Conservation (phyloP, 2,329 filamentous ascomycete species). For the Trichoderma semiorbis region DNA sequence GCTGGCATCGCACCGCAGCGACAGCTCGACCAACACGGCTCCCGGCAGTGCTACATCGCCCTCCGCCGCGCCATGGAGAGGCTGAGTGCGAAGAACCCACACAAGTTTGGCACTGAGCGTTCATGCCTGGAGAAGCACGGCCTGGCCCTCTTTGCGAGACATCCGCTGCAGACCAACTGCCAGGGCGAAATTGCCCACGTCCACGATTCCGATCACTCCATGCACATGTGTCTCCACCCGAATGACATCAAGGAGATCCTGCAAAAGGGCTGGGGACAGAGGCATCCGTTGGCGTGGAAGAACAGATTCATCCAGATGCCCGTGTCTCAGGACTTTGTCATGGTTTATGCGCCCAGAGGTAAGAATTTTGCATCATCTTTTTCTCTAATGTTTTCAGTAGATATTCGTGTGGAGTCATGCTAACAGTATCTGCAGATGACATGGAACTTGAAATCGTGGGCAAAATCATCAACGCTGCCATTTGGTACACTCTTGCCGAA, state of each 20-base stretch:
- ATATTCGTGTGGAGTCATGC: neutral
- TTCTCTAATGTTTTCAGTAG: neutral
- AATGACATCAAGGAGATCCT: conserved; percentile 71
- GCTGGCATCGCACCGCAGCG: conserved; percentile 78
- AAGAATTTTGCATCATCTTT: conserved; percentile 24
- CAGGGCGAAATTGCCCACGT: conserved; percentile 81
- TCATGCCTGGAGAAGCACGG: conserved; percentile 83
- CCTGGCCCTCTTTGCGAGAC: conserved; percentile 66
- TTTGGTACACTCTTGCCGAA: conserved; percentile 60
- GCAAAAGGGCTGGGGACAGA: conserved; percentile 74
- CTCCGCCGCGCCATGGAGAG: conserved; percentile 52
- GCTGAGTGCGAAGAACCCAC: conserved; percentile 46
- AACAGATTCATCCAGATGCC: conserved; percentile 61
- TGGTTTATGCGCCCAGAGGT: conserved; percentile 76
- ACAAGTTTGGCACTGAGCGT: conserved; percentile 56
- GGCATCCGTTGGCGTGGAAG: conserved; percentile 63
- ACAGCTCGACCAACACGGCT: conserved; percentile 66
- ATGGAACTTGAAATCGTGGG: conserved; percentile 65
- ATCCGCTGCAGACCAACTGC: conserved; percentile 65
- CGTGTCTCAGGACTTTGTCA: conserved; percentile 70
- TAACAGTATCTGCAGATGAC: conserved; percentile 41
- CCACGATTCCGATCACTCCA: conserved; percentile 69
- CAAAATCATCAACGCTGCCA: conserved; percentile 68
- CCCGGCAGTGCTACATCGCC: conserved; percentile 49
- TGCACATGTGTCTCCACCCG: conserved; percentile 79